phyloP scores from a whole-genome alignment of 345 rosid species.

The Leavenworthia alabamica region DNA sequence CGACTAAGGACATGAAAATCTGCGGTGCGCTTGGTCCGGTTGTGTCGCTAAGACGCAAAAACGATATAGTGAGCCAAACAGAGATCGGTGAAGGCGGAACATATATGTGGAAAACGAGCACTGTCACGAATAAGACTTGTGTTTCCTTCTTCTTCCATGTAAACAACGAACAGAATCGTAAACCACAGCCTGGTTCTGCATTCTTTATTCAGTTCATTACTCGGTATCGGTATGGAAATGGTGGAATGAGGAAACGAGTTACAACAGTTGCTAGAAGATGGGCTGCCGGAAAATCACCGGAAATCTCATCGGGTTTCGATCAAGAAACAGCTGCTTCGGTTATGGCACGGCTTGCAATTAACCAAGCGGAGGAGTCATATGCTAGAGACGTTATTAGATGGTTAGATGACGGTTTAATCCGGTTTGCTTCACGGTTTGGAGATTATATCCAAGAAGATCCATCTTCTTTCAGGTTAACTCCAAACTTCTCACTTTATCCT shows the following conservation, averaged over 20 bases:
- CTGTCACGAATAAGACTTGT: constrained; percentile 67
- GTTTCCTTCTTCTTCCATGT: constrained; percentile 81
- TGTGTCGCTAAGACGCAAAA: constrained; percentile 57
- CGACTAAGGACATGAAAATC: constrained; percentile 70
- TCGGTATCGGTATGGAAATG: constrained; percentile 61
- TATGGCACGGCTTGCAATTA: constrained; percentile 88
- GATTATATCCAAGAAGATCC: constrained; percentile 88
- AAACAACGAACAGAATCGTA: constrained; percentile 44
- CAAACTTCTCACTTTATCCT: constrained; percentile 87
- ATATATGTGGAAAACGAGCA: constrained; percentile 69
- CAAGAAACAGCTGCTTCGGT: constrained; percentile 97
- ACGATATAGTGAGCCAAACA: constrained; percentile 60
- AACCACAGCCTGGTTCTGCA: constrained; percentile 73
- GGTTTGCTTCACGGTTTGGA: constrained; percentile 75
- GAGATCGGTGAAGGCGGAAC: constrained; percentile 83
- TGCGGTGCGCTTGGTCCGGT: constrained; percentile 96
- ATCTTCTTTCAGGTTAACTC: constrained; percentile 77
- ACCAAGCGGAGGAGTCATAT: constrained; percentile 57
- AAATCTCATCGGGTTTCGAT: constrained; percentile 75
- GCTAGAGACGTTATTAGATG: constrained; percentile 85
- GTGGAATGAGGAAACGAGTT: constrained; percentile 64
- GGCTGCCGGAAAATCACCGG: constrained; percentile 71
- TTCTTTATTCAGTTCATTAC: constrained; percentile 85
- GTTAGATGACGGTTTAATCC: constrained; percentile 77
- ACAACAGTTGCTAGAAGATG: constrained; percentile 95